Conservation (phyloP, 2,329 filamentous ascomycete genomes). For the Aspergillus luchuensis region DNA sequence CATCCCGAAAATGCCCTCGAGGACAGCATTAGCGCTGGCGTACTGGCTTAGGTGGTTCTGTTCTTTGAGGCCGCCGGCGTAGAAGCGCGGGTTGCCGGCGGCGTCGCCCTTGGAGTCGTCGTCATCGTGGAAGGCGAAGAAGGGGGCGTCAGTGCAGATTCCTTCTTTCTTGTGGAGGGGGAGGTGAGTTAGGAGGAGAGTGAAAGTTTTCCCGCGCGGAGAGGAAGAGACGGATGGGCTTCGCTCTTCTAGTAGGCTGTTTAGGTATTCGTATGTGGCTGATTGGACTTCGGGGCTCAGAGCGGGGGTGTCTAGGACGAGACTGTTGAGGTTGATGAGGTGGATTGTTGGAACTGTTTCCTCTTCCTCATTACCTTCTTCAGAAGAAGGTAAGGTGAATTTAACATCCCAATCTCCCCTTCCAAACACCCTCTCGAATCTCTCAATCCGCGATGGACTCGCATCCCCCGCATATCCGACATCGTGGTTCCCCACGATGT, state of each 20-base stretch:
- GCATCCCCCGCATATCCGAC: conserved; percentile 95
- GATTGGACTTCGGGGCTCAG: conserved; percentile 67
- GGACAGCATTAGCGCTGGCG: conserved; percentile 68
- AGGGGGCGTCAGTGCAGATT: conserved; percentile 79
- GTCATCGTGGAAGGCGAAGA: conserved; percentile 74
- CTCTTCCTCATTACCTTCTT: not conserved
- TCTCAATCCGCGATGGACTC: conserved; percentile 69
- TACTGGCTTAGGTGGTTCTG: conserved; percentile 84
- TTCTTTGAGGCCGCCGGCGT: conserved; percentile 64
- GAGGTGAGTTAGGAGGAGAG: conserved; percentile 86
- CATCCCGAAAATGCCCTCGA: conserved; percentile 83
- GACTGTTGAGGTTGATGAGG: conserved; percentile 83
- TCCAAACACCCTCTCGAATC: conserved; percentile 85
- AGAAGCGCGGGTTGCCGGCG: conserved; percentile 38
- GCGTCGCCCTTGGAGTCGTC: conserved; percentile 65
- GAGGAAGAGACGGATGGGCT: conserved; percentile 51
- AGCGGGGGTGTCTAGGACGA: conserved; percentile 89
- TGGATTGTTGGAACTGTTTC: conserved; percentile 64
- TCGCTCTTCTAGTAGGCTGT: conserved; percentile 60
- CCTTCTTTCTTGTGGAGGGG: conserved; percentile 82
- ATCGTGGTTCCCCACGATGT: conserved; percentile 93
- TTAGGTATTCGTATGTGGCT: conserved; percentile 73
- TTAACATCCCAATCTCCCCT: conserved; percentile 87
- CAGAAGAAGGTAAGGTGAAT: conserved; percentile 54
- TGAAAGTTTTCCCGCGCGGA: conserved; percentile 63